Base-by-base conservation (phyloP, 2,329 filamentous ascomycete species). In the Colletotrichum viniferum region DNA sequence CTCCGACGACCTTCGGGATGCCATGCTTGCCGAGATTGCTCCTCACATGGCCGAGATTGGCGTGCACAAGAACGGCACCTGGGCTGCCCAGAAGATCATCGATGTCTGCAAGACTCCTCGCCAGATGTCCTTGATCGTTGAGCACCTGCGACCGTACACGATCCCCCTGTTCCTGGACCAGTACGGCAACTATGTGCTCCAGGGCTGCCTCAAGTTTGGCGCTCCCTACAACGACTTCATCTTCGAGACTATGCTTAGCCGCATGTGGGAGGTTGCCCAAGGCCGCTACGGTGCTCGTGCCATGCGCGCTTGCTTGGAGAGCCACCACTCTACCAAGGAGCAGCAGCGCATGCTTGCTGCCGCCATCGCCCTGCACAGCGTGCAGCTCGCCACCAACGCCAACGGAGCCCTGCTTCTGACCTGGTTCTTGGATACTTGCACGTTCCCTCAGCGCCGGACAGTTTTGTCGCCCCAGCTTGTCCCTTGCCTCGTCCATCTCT, bases 31-130 rank as follows among this genome's bases (percentile, higher is more conserved):
- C 16, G 92, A 96, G 81, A 98, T 99, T 80, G 92, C 94, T 4
- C 96, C 96, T 73, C 96, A 98, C 82, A 91, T 98, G 83, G 96
- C 96, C 30, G 96, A 98, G 85, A 98, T 98, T 85, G 97, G 97
- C 80, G 93, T 98, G 9, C 97, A 99, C 90, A 99, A 99, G 91
- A 99, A 99, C 81, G 97, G 97, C 77, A 99, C 97, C 2, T 99
- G 97, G 97, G 97, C 97, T 70, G 97, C 97, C 2, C 97, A 99
- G 86, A 99, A 98, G 90, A 98, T 99, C 81, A 98, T 99, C 79
- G 96, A 98, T 81, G 95, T 98, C 8, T 96, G 96, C 83, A 95
- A 97, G 85, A 95, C 94, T 1, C 92, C 94, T 7, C 87, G 88
- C 55, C 96, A 98, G 85, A 96, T 97, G 93, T 87, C 88, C 62